phyloP scores from a whole-genome alignment of 768 basidiomycete genomes.

The Psilocybe cubensis region DNA sequence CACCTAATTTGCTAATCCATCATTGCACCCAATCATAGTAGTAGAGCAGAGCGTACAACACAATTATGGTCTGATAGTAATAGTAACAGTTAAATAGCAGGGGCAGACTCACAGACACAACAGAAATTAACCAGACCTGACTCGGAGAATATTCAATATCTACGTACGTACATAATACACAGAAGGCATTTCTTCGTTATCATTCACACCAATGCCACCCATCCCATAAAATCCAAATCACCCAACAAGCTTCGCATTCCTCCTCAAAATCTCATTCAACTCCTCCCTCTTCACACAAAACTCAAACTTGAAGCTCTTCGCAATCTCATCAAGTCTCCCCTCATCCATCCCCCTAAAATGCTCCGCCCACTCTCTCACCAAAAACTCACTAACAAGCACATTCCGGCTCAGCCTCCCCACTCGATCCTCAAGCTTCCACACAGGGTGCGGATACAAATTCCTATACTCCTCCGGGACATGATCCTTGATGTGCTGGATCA shows the following conservation, averaged over 20 bases:
- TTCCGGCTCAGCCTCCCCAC: constrained; percentile 64
- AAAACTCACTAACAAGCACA: constrained; percentile 71
- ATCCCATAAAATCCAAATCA: too few relatives aligned
- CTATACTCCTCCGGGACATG: constrained; percentile 57
- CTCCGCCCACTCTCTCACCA: constrained; percentile 75
- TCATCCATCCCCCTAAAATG: constrained; percentile 63
- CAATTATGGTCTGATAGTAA: too few relatives aligned
- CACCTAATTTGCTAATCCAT: too few relatives aligned
- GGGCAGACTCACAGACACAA: too few relatives aligned
- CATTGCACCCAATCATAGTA: too few relatives aligned
- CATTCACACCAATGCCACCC: too few relatives aligned
- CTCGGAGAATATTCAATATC: too few relatives aligned
- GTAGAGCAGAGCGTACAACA: too few relatives aligned
- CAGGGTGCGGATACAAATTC: constrained; percentile 62
- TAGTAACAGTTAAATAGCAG: too few relatives aligned
- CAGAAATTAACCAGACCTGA: too few relatives aligned
- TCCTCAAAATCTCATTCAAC: constrained; percentile 58
- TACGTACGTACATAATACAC: too few relatives aligned
- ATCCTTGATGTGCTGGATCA: constrained; percentile 61
- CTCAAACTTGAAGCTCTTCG: constrained; percentile 74
- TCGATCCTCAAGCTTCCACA: constrained; percentile 63
- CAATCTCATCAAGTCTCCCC: constrained; percentile 70
- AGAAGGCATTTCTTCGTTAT: too few relatives aligned
- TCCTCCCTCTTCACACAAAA: constrained; percentile 71
- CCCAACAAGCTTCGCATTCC: constrained; percentile 38